Evolutionary conservation across 2,329 filamentous ascomycete species (phyloP), one percentile per base, ranked within the genome.

Genomic region (Fusarium phyllophilum): DNA sequence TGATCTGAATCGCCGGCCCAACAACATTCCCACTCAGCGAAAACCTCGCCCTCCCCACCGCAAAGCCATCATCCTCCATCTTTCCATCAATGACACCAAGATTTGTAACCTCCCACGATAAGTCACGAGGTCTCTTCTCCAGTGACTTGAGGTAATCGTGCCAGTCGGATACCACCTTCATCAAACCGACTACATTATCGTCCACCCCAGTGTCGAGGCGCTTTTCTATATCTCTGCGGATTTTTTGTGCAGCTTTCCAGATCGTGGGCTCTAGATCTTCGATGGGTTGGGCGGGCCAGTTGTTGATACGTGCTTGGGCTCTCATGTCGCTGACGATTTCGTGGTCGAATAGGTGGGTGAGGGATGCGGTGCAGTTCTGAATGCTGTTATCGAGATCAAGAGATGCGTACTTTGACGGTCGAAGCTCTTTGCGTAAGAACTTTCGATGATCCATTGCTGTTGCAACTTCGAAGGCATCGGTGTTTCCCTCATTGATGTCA

Each of bases 101-200:
- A 3, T 68, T 68, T 2, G 66, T 63, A 1, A 68, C 65, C 0
- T 44, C 44, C 66, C 66, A 68, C 1, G 66, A 68, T 3, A 68
- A 10, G 6, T 62, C 64, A 13, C 66, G 57, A 1, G 64, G 48
- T 11, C 62, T 68, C 24, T 54, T 68, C 6, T 34, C 15, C 5
- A 26, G 3, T 4, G 24, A 33, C 41, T 14, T n/a, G 10, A 62
- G 26, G 9, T 68, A 55, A 1, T 68, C 65, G 3, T 63, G 64
- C 66, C 66, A 68, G 4, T 68, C 66, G 1, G 48, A 39, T 0
- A 68, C n/a, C 5, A 68, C 31, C 17, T 62, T 63, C 66, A 68
- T 55, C 5, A 68, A 11, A 0, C 66, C 66, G 0, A 68, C 42
- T 0, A 68, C 8, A 0, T 24, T 62, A 4, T 68, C 42, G 0